A percentile compares a stretch with the other conserved stretches of the same genome.
phyloP scores from a whole-genome alignment of 306 rosid genomes.

The Carpinus viminea region DNA sequence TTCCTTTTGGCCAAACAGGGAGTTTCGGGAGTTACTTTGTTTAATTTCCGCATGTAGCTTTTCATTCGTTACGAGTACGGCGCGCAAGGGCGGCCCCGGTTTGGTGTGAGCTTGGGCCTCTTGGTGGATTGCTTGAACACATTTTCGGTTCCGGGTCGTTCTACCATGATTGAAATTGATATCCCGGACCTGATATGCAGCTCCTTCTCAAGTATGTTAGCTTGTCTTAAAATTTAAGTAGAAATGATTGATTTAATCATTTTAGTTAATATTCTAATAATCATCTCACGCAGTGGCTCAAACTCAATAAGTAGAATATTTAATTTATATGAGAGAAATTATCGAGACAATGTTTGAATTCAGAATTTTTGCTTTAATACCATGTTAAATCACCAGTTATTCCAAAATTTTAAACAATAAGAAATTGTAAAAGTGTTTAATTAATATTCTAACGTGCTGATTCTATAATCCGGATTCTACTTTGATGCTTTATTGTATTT shows the following conservation, averaged over 20 bases:
- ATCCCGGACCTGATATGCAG: conserved; percentile 97
- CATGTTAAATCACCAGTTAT: no score
- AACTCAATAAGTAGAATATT: no score
- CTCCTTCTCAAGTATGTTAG: conserved; percentile 75
- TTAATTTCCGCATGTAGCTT: conserved; percentile 39
- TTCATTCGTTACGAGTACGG: conserved; percentile 73
- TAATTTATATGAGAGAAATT: no score
- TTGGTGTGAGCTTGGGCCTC: conserved; percentile 87
- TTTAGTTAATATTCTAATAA: no score
- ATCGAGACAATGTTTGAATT: no score
- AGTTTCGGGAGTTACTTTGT: background rate
- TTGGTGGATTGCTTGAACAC: conserved; percentile 85
- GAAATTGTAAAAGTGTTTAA: no score
- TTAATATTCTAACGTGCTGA: no score
- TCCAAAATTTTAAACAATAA: no score
- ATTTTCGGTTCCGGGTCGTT: conserved; percentile 72
- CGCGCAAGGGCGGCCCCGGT: conserved; percentile 77
- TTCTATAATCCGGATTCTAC: background rate
- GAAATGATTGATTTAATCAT: no score
- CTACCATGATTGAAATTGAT: conserved; percentile 61
- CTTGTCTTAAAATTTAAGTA: no score
- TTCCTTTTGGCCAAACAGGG: background rate
- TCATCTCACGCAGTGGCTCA: no score
- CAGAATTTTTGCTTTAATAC: no score
- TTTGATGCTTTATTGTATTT: conserved; percentile 16